A percentile compares a stretch with the other conserved stretches of the same genome.
These are phyloP conservation scores for Colletotrichum horii DNA, from an alignment of 2,329 filamentous ascomycete genomes.

Conservation along the genomic window DNA sequence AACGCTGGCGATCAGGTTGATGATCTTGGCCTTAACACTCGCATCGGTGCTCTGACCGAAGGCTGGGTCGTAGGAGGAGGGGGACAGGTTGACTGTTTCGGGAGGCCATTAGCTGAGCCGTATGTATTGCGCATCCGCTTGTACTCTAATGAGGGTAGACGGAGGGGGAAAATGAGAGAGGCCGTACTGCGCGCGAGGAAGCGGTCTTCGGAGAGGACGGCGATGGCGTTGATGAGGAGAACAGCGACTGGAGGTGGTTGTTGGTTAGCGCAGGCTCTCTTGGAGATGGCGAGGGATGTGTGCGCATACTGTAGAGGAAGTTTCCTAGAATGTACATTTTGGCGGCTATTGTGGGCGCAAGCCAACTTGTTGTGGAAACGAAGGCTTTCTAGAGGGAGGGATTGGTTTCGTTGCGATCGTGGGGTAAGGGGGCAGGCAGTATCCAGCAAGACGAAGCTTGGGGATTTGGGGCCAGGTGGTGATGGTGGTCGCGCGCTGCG, in stretches of 20 bases:
- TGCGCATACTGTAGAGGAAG: slow-evolving; percentile 65
- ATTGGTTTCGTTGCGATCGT: not conserved
- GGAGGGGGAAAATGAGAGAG: not conserved
- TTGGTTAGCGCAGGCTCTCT: not conserved
- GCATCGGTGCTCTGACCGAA: slow-evolving; percentile 77
- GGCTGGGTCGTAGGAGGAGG: slow-evolving; percentile 71
- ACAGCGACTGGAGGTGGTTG: slow-evolving; percentile 62
- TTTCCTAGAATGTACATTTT: slow-evolving; percentile 73
- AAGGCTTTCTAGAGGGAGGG: not conserved
- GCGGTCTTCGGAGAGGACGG: slow-evolving; percentile 91
- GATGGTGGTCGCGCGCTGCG: not conserved
- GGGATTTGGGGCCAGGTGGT: not conserved
- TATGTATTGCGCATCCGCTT: not conserved
- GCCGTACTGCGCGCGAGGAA: slow-evolving; percentile 74
- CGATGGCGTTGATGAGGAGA: slow-evolving; percentile 92
- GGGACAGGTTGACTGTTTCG: slow-evolving; percentile 76
- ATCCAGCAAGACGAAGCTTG: not conserved
- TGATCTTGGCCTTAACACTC: slow-evolving; percentile 84
- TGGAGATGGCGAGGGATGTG: not conserved
- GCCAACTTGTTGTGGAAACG: not conserved
- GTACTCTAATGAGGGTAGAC: too few relatives aligned
- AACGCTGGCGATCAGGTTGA: slow-evolving; percentile 89
- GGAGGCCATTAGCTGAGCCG: not conserved
- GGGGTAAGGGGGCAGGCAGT: not conserved
- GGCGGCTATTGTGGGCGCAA: not conserved